A percentile compares a stretch with the other conserved stretches of the same genome.
Conservation (phyloP, 805 yeast species). For the Spathaspora sp. region DNA sequence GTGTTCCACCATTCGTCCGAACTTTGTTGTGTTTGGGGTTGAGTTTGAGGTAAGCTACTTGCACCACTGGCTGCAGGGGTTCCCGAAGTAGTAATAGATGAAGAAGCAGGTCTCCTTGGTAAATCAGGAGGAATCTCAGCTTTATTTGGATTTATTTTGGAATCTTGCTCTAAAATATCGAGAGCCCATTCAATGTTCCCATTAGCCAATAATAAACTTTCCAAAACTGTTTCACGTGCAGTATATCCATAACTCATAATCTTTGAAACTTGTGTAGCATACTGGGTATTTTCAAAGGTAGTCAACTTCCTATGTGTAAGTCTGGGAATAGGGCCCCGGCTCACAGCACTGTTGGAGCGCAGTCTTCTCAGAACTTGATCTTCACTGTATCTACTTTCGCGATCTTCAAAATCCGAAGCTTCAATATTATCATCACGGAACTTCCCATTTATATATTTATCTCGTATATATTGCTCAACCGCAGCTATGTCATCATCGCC, state of each 20-base stretch:
- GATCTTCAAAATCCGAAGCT: constrained; percentile 32
- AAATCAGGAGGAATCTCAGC: constrained; percentile 47
- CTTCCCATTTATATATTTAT: constrained; percentile 65
- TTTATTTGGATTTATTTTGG: constrained; percentile 27
- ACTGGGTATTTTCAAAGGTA: constrained; percentile 50
- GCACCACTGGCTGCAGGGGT: constrained; percentile 12
- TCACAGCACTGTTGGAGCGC: constrained; percentile 13
- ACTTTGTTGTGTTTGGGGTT: constrained; percentile 3
- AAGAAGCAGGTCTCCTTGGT: constrained; percentile 33
- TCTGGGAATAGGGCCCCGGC: constrained; percentile 23
- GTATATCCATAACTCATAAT: constrained; percentile 50
- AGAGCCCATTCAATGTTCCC: constrained; percentile 63
- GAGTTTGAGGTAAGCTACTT: constrained; percentile 11
- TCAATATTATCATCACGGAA: constrained; percentile 43
- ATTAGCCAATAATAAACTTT: constrained; percentile 54
- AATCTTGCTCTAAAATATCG: constrained; percentile 48
- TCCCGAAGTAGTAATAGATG: constrained; percentile 13
- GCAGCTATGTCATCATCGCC: constrained; percentile 60
- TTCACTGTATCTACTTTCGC: constrained; percentile 17
- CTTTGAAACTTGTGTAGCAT: constrained; percentile 44
- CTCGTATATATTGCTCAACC: constrained; percentile 57
- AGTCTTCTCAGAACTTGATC: constrained; percentile 17
- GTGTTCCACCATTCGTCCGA: constrained; percentile 12
- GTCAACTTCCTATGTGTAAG: constrained; percentile 52
- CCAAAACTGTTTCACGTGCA: constrained; percentile 55